A percentile compares a stretch with the other conserved stretches of the same genome.
Conservation (phyloP, 495 filamentous ascomycete genomes). For the Podospora comata region DNA sequence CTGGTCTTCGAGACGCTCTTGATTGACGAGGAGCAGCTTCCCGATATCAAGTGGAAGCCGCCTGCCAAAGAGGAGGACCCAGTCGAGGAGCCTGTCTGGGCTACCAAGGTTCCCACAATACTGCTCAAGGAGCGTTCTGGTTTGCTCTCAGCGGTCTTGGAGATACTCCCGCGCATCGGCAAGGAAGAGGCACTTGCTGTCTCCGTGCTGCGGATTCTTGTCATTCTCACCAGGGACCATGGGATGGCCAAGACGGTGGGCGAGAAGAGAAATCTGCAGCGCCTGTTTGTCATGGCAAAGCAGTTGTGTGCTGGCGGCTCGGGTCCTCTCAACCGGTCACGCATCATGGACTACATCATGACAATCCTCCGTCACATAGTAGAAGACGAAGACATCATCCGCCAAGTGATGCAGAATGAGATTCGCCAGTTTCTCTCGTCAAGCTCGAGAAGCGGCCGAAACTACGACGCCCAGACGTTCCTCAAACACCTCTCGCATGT, state of each 20-base stretch:
- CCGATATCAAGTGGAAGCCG: slow-evolving; percentile 66
- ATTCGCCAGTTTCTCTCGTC: slow-evolving; percentile 71
- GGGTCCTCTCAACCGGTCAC: slow-evolving; percentile 67
- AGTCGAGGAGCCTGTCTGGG: slow-evolving; percentile 54
- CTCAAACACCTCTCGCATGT: slow-evolving; percentile 77
- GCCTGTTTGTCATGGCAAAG: slow-evolving; percentile 90
- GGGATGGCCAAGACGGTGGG: slow-evolving; percentile 70
- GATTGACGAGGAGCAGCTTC: slow-evolving; percentile 78
- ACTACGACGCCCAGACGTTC: slow-evolving; percentile 68
- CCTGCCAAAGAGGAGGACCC: slow-evolving; percentile 57
- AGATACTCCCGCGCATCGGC: slow-evolving; percentile 78
- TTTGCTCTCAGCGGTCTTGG: slow-evolving; percentile 71
- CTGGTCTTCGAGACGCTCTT: slow-evolving; percentile 88
- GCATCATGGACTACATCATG: slow-evolving; percentile 61
- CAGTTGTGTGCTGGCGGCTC: slow-evolving; percentile 77
- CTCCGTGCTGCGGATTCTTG: slow-evolving; percentile 78
- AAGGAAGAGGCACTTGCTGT: slow-evolving; percentile 84
- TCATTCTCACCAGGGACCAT: slow-evolving; percentile 80
- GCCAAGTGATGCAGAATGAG: slow-evolving; percentile 89
- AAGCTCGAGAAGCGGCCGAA: slow-evolving; percentile 52
- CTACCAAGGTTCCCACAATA: slow-evolving; percentile 60
- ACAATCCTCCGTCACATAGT: slow-evolving; percentile 87
- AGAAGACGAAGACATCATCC: slow-evolving; percentile 87
- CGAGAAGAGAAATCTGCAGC: slow-evolving; percentile 83
- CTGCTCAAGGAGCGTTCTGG: slow-evolving; percentile 60